These are phyloP conservation scores for Globisporangium cederbergense DNA, from an alignment of 352 stramenopile species.

Conservation along the genomic window DNA sequence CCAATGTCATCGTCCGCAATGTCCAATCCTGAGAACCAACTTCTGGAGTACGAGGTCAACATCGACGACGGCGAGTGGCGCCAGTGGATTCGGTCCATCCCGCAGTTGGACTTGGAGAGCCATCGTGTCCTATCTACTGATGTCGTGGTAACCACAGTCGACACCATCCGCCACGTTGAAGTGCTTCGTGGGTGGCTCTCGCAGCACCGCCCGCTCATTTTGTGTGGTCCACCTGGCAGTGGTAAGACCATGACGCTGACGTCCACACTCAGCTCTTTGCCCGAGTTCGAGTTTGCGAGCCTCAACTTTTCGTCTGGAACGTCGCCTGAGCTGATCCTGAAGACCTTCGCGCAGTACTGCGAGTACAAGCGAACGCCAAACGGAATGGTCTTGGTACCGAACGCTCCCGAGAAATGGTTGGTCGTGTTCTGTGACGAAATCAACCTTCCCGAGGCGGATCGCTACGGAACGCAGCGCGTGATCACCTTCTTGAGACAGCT, in stretches of 20 bases:
- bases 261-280: slow-evolving; percentile 95
- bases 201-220: slow-evolving; percentile 95
- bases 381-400: slow-evolving; percentile 95
- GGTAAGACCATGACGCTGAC: slow-evolving; percentile 99
- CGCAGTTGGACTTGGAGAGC: slow-evolving; percentile 97
- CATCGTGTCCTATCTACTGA: slow-evolving; percentile 95
- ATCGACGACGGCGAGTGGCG: slow-evolving; percentile 97
- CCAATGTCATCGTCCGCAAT: slow-evolving; percentile 52
- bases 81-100: slow-evolving; percentile 95
- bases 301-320: slow-evolving; percentile 99
- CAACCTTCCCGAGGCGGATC: slow-evolving; percentile 97
- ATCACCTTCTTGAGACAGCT: slow-evolving; percentile 99
- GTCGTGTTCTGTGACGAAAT: slow-evolving; percentile 99
- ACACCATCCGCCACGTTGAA: slow-evolving; percentile 98
- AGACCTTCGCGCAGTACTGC: slow-evolving; percentile 98
- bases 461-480: slow-evolving; percentile 98
- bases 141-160: slow-evolving; percentile 99
- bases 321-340: slow-evolving; percentile 98
- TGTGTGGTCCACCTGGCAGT: slow-evolving; percentile 97
- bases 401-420: slow-evolving; percentile 95
- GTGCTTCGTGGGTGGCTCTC: slow-evolving; percentile 97
- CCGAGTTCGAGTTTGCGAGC: slow-evolving; percentile 97
- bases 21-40: slow-evolving; percentile 63
- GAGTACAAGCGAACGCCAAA: slow-evolving; percentile 97
- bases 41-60: slow-evolving; percentile 96